These are phyloP conservation scores for Colletotrichum sp. DNA, from an alignment of 2,329 filamentous ascomycete genomes.

Conservation along the genomic window DNA sequence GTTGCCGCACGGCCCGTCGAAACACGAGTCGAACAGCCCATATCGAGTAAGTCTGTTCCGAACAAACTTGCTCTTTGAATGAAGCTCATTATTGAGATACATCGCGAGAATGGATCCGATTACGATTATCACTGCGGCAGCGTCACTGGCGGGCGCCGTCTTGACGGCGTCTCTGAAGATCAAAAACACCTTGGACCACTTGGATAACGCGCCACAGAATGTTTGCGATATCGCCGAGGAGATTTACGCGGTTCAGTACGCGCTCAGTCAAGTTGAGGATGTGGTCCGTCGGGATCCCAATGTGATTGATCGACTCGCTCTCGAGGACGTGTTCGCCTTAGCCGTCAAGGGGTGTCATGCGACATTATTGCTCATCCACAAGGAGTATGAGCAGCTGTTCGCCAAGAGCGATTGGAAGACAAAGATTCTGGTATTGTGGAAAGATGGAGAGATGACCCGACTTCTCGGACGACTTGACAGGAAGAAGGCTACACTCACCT, in stretches of 20 bases:
- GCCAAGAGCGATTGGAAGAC: constrained; percentile 4
- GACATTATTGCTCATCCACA: constrained; percentile 3
- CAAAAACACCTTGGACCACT: constrained; percentile 6
- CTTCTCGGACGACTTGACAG: constrained; percentile 3
- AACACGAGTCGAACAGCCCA: not conserved
- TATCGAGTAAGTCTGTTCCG: not conserved
- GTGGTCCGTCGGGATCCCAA: constrained; percentile 11
- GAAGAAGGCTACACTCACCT: constrained; percentile 13
- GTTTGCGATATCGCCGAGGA: constrained; percentile 14
- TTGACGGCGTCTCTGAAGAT: constrained; percentile 14
- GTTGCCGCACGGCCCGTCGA: not conserved
- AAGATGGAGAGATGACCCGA: constrained; percentile 12
- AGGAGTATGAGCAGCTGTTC: constrained; percentile 15
- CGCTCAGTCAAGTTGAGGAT: constrained; percentile 9
- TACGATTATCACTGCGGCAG: constrained; percentile 13
- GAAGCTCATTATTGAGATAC: no score
- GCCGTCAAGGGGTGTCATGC: constrained; percentile 19
- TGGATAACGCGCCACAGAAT: constrained; percentile 10
- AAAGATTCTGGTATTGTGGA: constrained; percentile 4
- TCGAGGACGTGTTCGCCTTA: constrained; percentile 11
- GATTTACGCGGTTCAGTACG: constrained; percentile 11
- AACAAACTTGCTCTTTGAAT: not conserved
- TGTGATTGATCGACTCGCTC: not conserved
- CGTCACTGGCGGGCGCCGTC: constrained; percentile 9
- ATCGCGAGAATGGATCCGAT: constrained; percentile 33